Evolutionary conservation across 441 rosid genomes (phyloP), one percentile per base, ranked within the genome.

Genomic region (Pelargonium fulgidum): DNA sequence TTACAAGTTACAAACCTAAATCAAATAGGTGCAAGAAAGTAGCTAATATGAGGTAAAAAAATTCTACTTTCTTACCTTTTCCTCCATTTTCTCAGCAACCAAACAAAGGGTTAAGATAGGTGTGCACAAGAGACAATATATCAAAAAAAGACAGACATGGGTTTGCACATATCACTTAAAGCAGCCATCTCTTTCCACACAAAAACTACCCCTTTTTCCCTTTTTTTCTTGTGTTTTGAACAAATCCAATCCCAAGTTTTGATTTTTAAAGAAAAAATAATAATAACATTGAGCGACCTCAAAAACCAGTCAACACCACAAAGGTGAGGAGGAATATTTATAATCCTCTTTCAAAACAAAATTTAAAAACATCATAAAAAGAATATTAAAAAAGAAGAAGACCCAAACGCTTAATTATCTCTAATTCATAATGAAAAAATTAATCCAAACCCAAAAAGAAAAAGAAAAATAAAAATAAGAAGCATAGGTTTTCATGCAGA

Each of bases 61-160:
- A 3, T 17, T 39, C 39, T 7, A 39, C 26, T 64, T 71, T 64
- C 73, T 39, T 16, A 33, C 42, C 44, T 68, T 68, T 71, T 70
- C 66, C 59, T 70, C 13, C 69, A 66, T 68, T 82, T 78, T 69
- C 76, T 72, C 70, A 68, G 66, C 71, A 71, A 65, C 67, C 77
- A 72, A 59, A 72, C 64, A 26, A 67, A 70, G 62, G 33, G 65
- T 33, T 54, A 11, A 5, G 47, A 22, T 39, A 54, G 20, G n/a
- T 22, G 48, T 48, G 64, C 68, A 69, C 29, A 54, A 50, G 26
- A 67, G 54, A 67, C 58, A 33, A 58, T 29, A 39, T n/a, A 54
- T 66, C 56, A 64, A 54, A 56, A 61, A 62, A 72, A 76, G 17
- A 59, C n/a, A 64, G 52, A 10, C 13, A 56, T 13, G 4, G 62